These are phyloP conservation scores for Globisporangium solare DNA, from an alignment of 352 stramenopile species.

Conservation along the genomic window DNA sequence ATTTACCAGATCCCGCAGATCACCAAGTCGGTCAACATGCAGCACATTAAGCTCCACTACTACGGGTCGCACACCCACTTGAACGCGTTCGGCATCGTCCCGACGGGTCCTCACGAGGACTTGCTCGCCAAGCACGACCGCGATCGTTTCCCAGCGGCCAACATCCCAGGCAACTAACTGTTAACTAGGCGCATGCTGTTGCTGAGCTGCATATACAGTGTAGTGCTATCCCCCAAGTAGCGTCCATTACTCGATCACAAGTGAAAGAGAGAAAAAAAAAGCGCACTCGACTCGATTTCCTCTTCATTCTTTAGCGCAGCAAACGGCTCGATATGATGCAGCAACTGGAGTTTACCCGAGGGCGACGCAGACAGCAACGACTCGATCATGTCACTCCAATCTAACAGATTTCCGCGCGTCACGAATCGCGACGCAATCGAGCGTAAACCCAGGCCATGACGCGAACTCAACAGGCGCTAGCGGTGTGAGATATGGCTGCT, in stretches of 20 bases:
- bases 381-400: too few relatives aligned
- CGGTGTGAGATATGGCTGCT: too few relatives aligned
- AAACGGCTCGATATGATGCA: too few relatives aligned
- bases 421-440: too few relatives aligned
- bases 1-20: slow-evolving; percentile 93
- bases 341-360: too few relatives aligned
- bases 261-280: too few relatives aligned
- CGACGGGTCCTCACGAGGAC: slow-evolving; percentile 63
- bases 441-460: too few relatives aligned
- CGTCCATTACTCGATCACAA: neutral
- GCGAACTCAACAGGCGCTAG: too few relatives aligned
- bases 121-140: slow-evolving; percentile 60
- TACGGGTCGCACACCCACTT: slow-evolving; percentile 92
- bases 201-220: neutral
- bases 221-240: neutral
- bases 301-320: too few relatives aligned
- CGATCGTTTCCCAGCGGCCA: slow-evolving; percentile 41
- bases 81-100: slow-evolving; percentile 93
- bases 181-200: slow-evolving; percentile 3
- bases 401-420: too few relatives aligned
- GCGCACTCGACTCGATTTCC: too few relatives aligned
- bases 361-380: too few relatives aligned
- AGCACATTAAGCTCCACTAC: slow-evolving; percentile 97
- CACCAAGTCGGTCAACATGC: slow-evolving; percentile 89
- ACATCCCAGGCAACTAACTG: slow-evolving; percentile 29